These are phyloP conservation scores for Pythium chondricola DNA, from an alignment of 352 stramenopile species.

Conservation along the genomic window DNA sequence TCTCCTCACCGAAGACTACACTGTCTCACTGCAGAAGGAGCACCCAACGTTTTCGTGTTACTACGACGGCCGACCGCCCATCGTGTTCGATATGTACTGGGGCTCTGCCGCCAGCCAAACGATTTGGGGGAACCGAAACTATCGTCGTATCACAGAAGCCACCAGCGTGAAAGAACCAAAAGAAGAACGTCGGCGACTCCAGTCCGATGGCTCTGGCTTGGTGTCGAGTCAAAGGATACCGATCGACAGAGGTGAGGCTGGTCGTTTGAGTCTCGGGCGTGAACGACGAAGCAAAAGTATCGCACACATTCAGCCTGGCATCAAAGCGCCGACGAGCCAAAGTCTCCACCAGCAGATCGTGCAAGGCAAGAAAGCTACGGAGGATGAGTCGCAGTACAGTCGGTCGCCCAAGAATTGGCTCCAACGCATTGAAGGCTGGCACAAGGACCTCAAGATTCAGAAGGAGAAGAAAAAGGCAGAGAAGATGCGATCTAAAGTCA, in stretches of 20 bases:
- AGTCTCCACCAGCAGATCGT: slow-evolving; percentile 2
- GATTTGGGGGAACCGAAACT: slow-evolving; percentile 49
- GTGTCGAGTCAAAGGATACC: slow-evolving; percentile 8
- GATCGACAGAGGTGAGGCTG: slow-evolving; percentile 11
- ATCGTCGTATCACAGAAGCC: slow-evolving; percentile 32
- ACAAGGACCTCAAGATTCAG: slow-evolving; percentile 70
- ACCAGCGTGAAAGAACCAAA: slow-evolving; percentile 22
- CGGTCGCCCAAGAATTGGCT: slow-evolving; percentile 68
- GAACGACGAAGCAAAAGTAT: slow-evolving; percentile 68
- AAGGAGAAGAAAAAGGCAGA: slow-evolving; percentile 77
- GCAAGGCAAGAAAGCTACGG: background rate
- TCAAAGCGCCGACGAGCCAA: slow-evolving; percentile 16
- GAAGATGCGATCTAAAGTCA: slow-evolving; percentile 47
- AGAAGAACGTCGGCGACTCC: slow-evolving; percentile 29
- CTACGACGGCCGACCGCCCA: slow-evolving; percentile 35
- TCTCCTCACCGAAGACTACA: slow-evolving; percentile 56
- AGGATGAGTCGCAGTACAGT: slow-evolving; percentile 39
- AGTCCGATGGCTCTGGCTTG: slow-evolving; percentile 26
- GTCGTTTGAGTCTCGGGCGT: slow-evolving; percentile 1
- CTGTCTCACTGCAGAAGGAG: slow-evolving; percentile 39
- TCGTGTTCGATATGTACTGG: slow-evolving; percentile 57
- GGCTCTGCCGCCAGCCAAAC: slow-evolving; percentile 48
- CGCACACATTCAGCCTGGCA: slow-evolving; percentile 37
- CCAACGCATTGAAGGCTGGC: slow-evolving; percentile 75
- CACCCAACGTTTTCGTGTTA: slow-evolving; percentile 54